Evolutionary conservation across 2,329 filamentous ascomycete genomes (phyloP), one percentile per base, ranked within the genome.

Genomic region (Ophiostoma ips): DNA sequence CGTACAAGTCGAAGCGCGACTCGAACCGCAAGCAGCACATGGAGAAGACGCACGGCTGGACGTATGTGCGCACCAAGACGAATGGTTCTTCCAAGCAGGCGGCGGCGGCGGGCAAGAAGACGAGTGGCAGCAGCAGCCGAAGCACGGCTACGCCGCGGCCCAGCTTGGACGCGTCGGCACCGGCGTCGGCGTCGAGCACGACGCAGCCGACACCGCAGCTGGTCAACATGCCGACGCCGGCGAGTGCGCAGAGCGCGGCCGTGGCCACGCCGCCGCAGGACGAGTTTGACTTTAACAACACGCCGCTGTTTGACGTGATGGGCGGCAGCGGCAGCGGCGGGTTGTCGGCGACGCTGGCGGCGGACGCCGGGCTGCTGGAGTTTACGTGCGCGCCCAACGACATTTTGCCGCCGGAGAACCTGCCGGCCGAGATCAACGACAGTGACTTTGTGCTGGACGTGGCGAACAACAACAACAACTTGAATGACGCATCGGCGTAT

Each of bases 1-100:
- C 85, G 0, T 96, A 96, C 71, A 84, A 87, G 61, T 95, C 89
- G 11, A 96, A 96, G 73, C 83, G 89, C 52, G 85, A 95, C 69
- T 92, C 85, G 55, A 96, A 96, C 66, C 94, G 87, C 76, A 95
- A 95, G 65, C 90, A 95, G 66, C 89, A 96, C 68, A 95, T 95
- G 89, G 90, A 96, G 71, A 95, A 95, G 67, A 84, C 87, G 1
- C 89, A 96, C 61, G 82, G 83, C 52, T 95, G 87, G 84, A 73
- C 75, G n/a, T 95, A 95, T 58, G 76, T 89, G 50, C 84, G 90
- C 56, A 90, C 87, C 53, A 95, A 95, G 76, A 89, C 84, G 65
- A 95, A 94, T n/a, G n/a, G n/a, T n/a, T n/a, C n/a, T n/a, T n/a
- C n/a, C n/a, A n/a, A n/a, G n/a, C n/a, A n/a, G n/a, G n/a, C 61